Percentiles rank a stretch among this genome's conserved stretches.
These are phyloP conservation scores for Chaetomidium leptoderma DNA, from an alignment of 495 filamentous ascomycete genomes.

Conservation along the genomic window DNA sequence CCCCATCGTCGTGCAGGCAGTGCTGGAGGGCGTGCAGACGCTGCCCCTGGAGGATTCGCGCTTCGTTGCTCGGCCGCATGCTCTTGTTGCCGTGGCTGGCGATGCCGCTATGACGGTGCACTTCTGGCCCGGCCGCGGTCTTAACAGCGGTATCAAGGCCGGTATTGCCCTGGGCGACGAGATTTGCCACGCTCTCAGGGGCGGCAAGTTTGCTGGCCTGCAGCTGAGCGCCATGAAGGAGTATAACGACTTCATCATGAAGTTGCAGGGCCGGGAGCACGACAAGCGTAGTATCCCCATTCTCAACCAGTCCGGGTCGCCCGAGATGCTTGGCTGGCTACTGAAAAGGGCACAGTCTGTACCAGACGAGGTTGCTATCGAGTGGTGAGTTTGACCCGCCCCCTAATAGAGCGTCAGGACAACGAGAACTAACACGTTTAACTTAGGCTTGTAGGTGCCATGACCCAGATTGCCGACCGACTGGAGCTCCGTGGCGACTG, in stretches of 20 bases:
- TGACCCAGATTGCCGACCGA: slow-evolving; percentile 33
- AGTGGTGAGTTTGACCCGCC: slow-evolving; percentile 20
- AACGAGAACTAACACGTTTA: not conserved
- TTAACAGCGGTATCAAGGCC: slow-evolving; percentile 37
- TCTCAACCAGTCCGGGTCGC: slow-evolving; percentile 34
- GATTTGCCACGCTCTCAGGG: slow-evolving; percentile 32
- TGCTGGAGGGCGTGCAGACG: slow-evolving; percentile 34
- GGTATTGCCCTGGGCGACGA: slow-evolving; percentile 34
- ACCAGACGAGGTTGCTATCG: slow-evolving; percentile 32
- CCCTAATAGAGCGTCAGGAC: too few species aligned
- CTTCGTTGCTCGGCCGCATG: slow-evolving; percentile 32
- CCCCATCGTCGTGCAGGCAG: slow-evolving; percentile 39
- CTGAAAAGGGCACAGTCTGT: slow-evolving; percentile 28
- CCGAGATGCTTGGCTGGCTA: slow-evolving; percentile 35
- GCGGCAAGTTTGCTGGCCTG: slow-evolving; percentile 30
- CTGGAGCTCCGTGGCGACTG: slow-evolving; percentile 32
- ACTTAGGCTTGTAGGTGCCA: slow-evolving; percentile 32
- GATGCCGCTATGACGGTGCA: slow-evolving; percentile 37
- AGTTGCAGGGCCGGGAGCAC: slow-evolving; percentile 35
- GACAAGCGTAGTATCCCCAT: slow-evolving; percentile 41
- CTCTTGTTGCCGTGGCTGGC: slow-evolving; percentile 31
- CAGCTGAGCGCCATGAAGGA: slow-evolving; percentile 31
- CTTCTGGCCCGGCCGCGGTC: slow-evolving; percentile 35
- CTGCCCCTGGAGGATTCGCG: slow-evolving; percentile 30
- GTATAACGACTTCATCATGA: slow-evolving; percentile 39